phyloP scores from a whole-genome alignment of 2,329 filamentous ascomycete species.

The Neonectria punicea region DNA sequence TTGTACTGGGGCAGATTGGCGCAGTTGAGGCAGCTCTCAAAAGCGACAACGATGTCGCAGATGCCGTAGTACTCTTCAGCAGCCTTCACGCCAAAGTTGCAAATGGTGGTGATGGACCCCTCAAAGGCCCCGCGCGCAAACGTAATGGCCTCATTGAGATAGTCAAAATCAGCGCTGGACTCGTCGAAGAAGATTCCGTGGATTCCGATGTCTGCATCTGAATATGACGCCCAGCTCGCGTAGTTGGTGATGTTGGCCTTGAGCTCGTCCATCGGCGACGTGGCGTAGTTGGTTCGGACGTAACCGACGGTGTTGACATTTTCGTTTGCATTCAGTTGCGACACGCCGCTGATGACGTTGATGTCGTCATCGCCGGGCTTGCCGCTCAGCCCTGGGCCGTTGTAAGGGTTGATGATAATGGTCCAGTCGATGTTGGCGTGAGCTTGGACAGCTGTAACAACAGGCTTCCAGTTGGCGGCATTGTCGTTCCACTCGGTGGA shows the following conservation, averaged over 20 bases:
- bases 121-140: slow-evolving; percentile 23
- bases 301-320: slow-evolving; percentile 41
- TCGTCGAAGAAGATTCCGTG: slow-evolving; percentile 42
- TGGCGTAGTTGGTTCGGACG: slow-evolving; percentile 35
- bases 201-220: slow-evolving; percentile 25
- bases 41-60: slow-evolving; percentile 40
- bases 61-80: slow-evolving; percentile 32
- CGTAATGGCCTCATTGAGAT: slow-evolving; percentile 30
- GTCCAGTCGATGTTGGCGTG: slow-evolving; percentile 28
- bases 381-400: slow-evolving; percentile 33
- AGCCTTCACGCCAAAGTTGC: slow-evolving; percentile 37
- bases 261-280: slow-evolving; percentile 30
- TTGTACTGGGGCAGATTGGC: slow-evolving; percentile 28
- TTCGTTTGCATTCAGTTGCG: slow-evolving; percentile 32
- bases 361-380: slow-evolving; percentile 34
- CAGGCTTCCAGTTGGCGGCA: slow-evolving; percentile 38
- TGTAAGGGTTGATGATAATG: slow-evolving; percentile 34
- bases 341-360: slow-evolving; percentile 37
- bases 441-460: slow-evolving; percentile 23
- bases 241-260: slow-evolving; percentile 36
- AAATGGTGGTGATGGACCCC: slow-evolving; percentile 28
- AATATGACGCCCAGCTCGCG: slow-evolving; percentile 30
- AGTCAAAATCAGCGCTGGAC: slow-evolving; percentile 20
- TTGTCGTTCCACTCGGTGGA: slow-evolving; percentile 30
- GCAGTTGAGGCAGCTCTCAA: slow-evolving; percentile 41